phyloP scores from a whole-genome alignment of 495 filamentous ascomycete genomes.

The Neurospora sp. region DNA sequence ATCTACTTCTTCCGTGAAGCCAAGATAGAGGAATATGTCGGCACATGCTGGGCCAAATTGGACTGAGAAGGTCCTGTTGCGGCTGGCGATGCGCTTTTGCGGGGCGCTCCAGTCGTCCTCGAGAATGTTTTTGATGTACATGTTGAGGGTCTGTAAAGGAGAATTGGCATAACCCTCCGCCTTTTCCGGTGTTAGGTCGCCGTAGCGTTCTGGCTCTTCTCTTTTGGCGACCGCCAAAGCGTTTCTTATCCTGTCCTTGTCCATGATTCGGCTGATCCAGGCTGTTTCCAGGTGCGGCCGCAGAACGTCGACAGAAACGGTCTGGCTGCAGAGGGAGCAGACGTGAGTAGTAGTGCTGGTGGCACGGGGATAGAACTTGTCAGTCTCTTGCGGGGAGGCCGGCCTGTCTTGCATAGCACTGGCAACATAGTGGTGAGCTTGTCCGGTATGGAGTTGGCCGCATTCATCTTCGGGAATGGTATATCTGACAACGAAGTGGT shows the following conservation, averaged over 20 bases:
- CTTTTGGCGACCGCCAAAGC: slow-evolving; percentile 43
- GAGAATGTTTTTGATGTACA: slow-evolving; percentile 55
- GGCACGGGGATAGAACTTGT: slow-evolving; percentile 21
- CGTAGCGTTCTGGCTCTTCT: slow-evolving; percentile 48
- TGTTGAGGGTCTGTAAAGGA: slow-evolving; percentile 45
- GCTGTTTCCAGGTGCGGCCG: slow-evolving; percentile 41
- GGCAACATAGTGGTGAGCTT: not conserved
- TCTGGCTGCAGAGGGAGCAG: slow-evolving; percentile 42
- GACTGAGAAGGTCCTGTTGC: slow-evolving; percentile 63
- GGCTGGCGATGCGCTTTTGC: slow-evolving; percentile 47
- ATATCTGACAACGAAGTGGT: slow-evolving; percentile 21
- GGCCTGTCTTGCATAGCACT: not conserved
- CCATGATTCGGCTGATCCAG: slow-evolving; percentile 45
- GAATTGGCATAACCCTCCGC: slow-evolving; percentile 34
- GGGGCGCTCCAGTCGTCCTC: slow-evolving; percentile 23
- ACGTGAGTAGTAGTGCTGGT: slow-evolving; percentile 28
- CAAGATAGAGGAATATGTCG: slow-evolving; percentile 51
- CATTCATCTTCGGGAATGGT: slow-evolving; percentile 2
- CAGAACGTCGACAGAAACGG: slow-evolving; percentile 34
- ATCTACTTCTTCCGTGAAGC: slow-evolving; percentile 36
- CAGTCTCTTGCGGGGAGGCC: not conserved
- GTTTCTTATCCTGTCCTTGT: slow-evolving; percentile 41
- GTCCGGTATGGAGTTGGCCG: slow-evolving; percentile 2
- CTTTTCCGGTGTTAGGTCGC: slow-evolving; percentile 29
- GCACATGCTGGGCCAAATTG: slow-evolving; percentile 58